These are phyloP conservation scores for Ceratobasidium sp. DNA, from an alignment of 1,284 basidiomycete species.

Conservation along the genomic window DNA sequence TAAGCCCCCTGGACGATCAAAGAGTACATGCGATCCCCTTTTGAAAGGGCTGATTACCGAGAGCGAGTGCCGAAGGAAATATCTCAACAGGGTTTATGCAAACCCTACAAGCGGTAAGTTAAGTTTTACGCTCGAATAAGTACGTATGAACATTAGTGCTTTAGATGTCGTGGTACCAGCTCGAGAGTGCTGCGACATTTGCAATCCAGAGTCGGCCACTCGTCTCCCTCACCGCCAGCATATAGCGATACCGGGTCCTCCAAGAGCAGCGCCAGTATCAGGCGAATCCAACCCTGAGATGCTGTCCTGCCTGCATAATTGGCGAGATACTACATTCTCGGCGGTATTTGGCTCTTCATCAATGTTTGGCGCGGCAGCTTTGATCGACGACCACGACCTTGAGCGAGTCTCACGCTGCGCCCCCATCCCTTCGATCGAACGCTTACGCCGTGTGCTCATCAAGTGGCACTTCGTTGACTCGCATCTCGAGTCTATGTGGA, in stretches of 20 bases:
- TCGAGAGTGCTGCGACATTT: conserved; percentile 6
- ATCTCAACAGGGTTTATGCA: neutral
- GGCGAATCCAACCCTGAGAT: conserved; percentile 12
- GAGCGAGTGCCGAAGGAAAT: neutral
- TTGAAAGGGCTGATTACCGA: neutral
- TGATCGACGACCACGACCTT: conserved; percentile 24
- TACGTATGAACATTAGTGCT: neutral
- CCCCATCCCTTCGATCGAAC: conserved; percentile 4
- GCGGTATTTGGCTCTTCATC: neutral
- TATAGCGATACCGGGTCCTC: neutral
- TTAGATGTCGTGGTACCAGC: neutral
- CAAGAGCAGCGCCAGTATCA: conserved; percentile 5
- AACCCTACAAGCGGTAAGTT: conserved; percentile 2
- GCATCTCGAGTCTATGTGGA: conserved; percentile 18
- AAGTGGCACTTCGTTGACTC: conserved; percentile 10
- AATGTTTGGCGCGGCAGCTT: conserved; percentile 10
- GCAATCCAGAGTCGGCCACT: neutral
- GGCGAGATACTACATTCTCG: neutral
- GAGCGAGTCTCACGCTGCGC: conserved; percentile 26
- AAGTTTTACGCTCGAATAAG: neutral
- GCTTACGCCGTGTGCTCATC: conserved; percentile 2
- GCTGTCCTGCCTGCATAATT: conserved; percentile 5
- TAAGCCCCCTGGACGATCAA: neutral
- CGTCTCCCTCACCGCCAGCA: neutral
- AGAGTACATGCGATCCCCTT: neutral